These are phyloP conservation scores for Myxozyma nipponensis DNA, from an alignment of 805 yeast genomes.

Conservation along the genomic window DNA sequence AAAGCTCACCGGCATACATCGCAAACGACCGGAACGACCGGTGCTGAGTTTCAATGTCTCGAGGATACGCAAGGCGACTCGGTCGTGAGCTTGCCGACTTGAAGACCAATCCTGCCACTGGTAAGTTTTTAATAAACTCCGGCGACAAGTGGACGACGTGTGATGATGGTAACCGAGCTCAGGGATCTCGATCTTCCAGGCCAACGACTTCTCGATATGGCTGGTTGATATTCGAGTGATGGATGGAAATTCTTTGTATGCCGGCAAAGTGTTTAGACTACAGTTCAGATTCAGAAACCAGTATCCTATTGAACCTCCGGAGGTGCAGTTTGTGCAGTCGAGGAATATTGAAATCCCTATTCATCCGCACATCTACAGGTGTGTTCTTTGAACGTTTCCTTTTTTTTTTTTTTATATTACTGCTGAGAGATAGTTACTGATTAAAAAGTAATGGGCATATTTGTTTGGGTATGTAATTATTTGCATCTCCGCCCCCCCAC, in stretches of 20 bases:
- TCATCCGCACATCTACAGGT: conserved; percentile 68
- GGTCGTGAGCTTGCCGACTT: conserved; percentile 28
- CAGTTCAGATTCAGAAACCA: conserved; percentile 43
- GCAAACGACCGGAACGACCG: too few species aligned
- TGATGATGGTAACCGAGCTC: neutral
- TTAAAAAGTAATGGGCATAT: conserved; percentile 66
- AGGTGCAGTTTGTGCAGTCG: conserved; percentile 47
- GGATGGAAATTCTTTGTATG: conserved; percentile 41
- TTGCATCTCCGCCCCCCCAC: too few species aligned
- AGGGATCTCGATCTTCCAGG: conserved; percentile 36
- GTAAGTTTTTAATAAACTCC: conserved; percentile 14
- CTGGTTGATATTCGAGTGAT: conserved; percentile 41
- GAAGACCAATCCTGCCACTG: conserved; percentile 22
- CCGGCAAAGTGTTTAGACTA: conserved; percentile 41
- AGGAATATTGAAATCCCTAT: conserved; percentile 47
- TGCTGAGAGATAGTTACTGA: too few species aligned
- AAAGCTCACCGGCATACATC: too few species aligned
- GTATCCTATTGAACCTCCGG: conserved; percentile 60
- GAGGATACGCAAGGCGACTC: conserved; percentile 20
- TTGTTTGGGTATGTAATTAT: conserved; percentile 47
- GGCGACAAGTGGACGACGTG: too few species aligned
- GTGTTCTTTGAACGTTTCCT: neutral
- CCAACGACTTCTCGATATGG: conserved; percentile 38
- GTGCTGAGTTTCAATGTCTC: neutral
- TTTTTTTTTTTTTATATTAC: too few species aligned